Base-by-base conservation (phyloP, 768 basidiomycete species). In the Kockovaella imperatae region DNA sequence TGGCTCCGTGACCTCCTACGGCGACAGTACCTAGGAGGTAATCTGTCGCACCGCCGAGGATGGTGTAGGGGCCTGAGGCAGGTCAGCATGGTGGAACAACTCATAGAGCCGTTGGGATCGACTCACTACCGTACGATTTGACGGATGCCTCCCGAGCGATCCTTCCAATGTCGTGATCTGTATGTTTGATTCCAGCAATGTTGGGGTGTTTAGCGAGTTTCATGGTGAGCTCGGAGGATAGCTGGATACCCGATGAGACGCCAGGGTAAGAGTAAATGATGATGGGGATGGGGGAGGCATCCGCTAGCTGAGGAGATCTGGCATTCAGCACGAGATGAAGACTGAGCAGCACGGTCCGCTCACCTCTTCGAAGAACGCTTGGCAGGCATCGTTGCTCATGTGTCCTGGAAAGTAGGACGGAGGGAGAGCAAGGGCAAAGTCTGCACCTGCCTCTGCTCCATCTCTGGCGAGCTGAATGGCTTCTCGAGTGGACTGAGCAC, bases 101-200 rank as follows among this genome's bases (percentile, higher is more conserved):
- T n/a, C n/a, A n/a, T n/a, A n/a, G n/a, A n/a, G n/a, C n/a, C n/a
- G n/a, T n/a, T n/a, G n/a, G n/a, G n/a, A n/a, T n/a, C n/a, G n/a
- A n/a, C n/a, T n/a, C n/a, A n/a, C n/a, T n/a, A n/a, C 46, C 6
- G 56, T 48, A 10, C 10, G 31, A 8, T 38, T 38, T 38, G 18
- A 26, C 40, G 8, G 10, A 20, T 42, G 4, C n/a, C n/a, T 59
- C 42, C 24, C 70, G 48, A 3, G 69, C 69, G 42, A 68, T 66
- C 36, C 67, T 66, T 3, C 67, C 69, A 4, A 72, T 64, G 48
- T 69, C 68, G 35, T 70, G 66, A 47, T 70, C 70, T 8, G 71
- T 71, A 49, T 71, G 64, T 55, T 73, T 73, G 42, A 72, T 61
- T 13, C 70, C 72, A 13, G 56, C 64, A 42, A 73, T 71, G 52